Conservation (phyloP, 2,329 filamentous ascomycete species). For the Claviceps monticola region DNA sequence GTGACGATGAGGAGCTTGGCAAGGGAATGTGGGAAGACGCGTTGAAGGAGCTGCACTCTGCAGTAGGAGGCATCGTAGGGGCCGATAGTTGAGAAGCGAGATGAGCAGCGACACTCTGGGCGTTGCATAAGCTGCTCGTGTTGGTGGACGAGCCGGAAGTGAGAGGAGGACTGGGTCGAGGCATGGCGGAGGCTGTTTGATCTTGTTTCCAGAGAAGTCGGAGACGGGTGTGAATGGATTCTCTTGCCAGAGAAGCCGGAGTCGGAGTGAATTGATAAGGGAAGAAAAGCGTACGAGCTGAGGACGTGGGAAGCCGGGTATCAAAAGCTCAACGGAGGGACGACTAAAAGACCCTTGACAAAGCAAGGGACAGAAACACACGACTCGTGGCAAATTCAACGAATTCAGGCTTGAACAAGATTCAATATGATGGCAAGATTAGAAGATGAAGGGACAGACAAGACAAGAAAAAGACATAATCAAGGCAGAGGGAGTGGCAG, state of each 20-base stretch:
- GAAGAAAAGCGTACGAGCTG: too few species aligned
- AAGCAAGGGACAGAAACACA: too few species aligned
- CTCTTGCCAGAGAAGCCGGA: not conserved
- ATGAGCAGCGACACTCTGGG: slow-evolving; percentile 48
- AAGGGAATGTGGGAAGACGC: slow-evolving; percentile 5
- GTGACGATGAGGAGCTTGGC: slow-evolving; percentile 10
- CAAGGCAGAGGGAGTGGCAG: too few species aligned
- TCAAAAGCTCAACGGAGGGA: too few species aligned
- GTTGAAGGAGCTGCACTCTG: slow-evolving; percentile 18
- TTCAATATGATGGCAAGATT: too few species aligned
- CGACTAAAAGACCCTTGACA: too few species aligned
- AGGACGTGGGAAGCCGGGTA: too few species aligned
- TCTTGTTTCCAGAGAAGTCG: not conserved
- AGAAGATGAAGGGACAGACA: too few species aligned
- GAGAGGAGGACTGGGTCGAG: slow-evolving; percentile 36
- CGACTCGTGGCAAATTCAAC: too few species aligned
- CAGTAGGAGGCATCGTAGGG: slow-evolving; percentile 42
- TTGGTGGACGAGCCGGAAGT: slow-evolving; percentile 73
- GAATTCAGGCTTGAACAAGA: too few species aligned
- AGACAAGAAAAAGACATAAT: too few species aligned
- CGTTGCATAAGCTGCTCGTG: slow-evolving; percentile 57
- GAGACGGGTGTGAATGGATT: not conserved
- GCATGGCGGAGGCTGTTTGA: slow-evolving; percentile 13
- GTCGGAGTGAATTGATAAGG: not conserved
- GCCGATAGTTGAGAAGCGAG: slow-evolving; percentile 63